These are phyloP conservation scores for Colletotrichum liriopes DNA, from an alignment of 2,329 filamentous ascomycete genomes.

Conservation along the genomic window DNA sequence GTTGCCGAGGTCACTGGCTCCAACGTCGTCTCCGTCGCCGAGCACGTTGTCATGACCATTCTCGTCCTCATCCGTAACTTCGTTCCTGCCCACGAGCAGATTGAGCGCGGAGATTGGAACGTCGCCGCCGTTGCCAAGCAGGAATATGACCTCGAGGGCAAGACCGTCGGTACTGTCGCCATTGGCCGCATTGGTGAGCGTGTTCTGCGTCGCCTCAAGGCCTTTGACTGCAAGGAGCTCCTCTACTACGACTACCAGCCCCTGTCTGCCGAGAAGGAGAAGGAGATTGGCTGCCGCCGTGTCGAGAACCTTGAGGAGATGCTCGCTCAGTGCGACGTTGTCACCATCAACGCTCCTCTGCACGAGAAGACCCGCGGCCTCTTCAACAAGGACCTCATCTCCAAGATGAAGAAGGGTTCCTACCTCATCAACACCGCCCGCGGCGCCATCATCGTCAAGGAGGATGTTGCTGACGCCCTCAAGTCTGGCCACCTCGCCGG, in stretches of 20 bases:
- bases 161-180: constrained; percentile 97
- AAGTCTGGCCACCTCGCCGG: constrained; percentile 92
- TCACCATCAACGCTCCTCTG: constrained; percentile 99
- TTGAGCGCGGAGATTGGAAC: constrained; percentile 91
- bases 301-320: constrained; percentile 94
- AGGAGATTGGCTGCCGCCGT: constrained; percentile 94
- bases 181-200: constrained; percentile 98
- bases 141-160: constrained; percentile 97
- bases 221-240: constrained; percentile 99
- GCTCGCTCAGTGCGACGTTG: constrained; percentile 93
- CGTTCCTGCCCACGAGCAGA: constrained; percentile 95
- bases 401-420: constrained; percentile 98
- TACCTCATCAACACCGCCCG: constrained; percentile 99
- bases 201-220: constrained; percentile 94
- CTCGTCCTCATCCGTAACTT: constrained; percentile 97
- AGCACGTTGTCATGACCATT: constrained; percentile 99
- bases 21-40: constrained; percentile 98
- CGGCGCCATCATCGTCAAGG: constrained; percentile 99
- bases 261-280: constrained; percentile 85
- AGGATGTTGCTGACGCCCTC: constrained; percentile 95
- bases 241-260: constrained; percentile 99
- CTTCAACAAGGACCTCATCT: constrained; percentile 98
- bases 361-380: constrained; percentile 97
- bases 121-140: constrained; percentile 97
- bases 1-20: constrained; percentile 98